Evolutionary conservation across 2,329 filamentous ascomycete species (phyloP).

Genomic region (Periconia macrospinosa): DNA sequence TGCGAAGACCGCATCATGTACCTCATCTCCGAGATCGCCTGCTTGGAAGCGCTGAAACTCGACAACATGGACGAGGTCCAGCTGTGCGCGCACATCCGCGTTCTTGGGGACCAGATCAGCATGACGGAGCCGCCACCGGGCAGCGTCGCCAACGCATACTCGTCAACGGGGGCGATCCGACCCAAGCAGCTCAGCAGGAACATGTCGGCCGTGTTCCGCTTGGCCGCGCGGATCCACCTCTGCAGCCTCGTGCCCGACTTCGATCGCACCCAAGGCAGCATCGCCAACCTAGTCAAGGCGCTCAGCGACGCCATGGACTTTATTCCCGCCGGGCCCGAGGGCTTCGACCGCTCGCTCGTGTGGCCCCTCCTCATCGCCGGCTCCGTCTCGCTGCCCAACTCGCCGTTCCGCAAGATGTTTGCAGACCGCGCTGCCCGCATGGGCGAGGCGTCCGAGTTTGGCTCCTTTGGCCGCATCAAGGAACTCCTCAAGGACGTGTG

Average conservation of each 20-base stretch:
- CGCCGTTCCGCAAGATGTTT: slow-evolving; percentile 77
- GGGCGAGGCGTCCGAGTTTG: slow-evolving; percentile 75
- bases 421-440: slow-evolving; percentile 73
- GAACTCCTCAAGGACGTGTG: slow-evolving; percentile 82
- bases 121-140: slow-evolving; percentile 67
- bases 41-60: slow-evolving; percentile 84
- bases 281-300: slow-evolving; percentile 74
- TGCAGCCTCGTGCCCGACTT: slow-evolving; percentile 92
- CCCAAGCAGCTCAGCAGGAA: slow-evolving; percentile 84
- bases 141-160: slow-evolving; percentile 55
- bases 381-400: slow-evolving; percentile 71
- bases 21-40: slow-evolving; percentile 94
- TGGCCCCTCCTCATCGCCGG: slow-evolving; percentile 94
- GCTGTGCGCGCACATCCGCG: slow-evolving; percentile 85
- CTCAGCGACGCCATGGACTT: slow-evolving; percentile 75
- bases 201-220: slow-evolving; percentile 86
- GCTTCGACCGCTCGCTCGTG: slow-evolving; percentile 86
- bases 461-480: slow-evolving; percentile 82
- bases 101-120: slow-evolving; percentile 84
- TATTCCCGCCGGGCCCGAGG: slow-evolving; percentile 78
- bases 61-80: slow-evolving; percentile 78
- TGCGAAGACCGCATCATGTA: slow-evolving; percentile 98
- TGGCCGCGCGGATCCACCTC: slow-evolving; percentile 94
- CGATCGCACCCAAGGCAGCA: slow-evolving; percentile 72
- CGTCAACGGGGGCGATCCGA: slow-evolving; percentile 70